phyloP scores from a whole-genome alignment of 805 yeast genomes.

The Maudiozyma serrabonitensis region DNA sequence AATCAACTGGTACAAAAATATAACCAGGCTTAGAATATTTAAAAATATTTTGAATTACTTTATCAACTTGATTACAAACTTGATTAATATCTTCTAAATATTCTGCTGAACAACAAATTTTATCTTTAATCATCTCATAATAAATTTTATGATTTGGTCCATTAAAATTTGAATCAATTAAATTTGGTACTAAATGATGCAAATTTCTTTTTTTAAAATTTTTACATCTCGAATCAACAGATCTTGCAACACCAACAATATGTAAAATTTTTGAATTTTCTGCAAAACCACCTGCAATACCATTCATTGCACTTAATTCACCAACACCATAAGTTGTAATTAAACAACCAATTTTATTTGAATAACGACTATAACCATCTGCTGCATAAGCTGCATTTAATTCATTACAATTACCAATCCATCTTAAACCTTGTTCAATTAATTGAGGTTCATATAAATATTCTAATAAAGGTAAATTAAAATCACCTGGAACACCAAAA shows the following conservation, averaged over 20 bases:
- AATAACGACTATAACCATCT: conserved; percentile 73
- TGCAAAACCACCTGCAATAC: conserved; percentile 72
- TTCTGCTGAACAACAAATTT: conserved; percentile 48
- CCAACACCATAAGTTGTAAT: conserved; percentile 79
- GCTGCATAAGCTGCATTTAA: conserved; percentile 84
- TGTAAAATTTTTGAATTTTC: conserved; percentile 74
- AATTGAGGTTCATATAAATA: conserved; percentile 39
- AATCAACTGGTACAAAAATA: conserved; percentile 64
- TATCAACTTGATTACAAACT: conserved; percentile 54
- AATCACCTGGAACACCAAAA: conserved; percentile 78
- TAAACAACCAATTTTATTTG: conserved; percentile 55
- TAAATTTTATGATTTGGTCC: conserved; percentile 61
- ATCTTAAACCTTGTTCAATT: conserved; percentile 34
- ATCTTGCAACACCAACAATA: conserved; percentile 52
- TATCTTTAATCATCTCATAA: conserved; percentile 48
- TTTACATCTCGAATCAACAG: conserved; percentile 3
- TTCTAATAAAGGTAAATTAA: conserved; percentile 59
- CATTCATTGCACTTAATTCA: conserved; percentile 76
- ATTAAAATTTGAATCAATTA: conserved; percentile 33
- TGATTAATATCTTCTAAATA: conserved; percentile 35
- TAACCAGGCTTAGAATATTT: conserved; percentile 70
- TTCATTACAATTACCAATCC: conserved; percentile 85
- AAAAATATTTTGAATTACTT: conserved; percentile 47
- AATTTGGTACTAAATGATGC: conserved; percentile 55
- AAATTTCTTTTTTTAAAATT: conserved; percentile 25